Percentiles rank a stretch among this genome's conserved stretches.
Conservation (phyloP, 2,329 filamentous ascomycete species). For the Fusarium odoratissimum region DNA sequence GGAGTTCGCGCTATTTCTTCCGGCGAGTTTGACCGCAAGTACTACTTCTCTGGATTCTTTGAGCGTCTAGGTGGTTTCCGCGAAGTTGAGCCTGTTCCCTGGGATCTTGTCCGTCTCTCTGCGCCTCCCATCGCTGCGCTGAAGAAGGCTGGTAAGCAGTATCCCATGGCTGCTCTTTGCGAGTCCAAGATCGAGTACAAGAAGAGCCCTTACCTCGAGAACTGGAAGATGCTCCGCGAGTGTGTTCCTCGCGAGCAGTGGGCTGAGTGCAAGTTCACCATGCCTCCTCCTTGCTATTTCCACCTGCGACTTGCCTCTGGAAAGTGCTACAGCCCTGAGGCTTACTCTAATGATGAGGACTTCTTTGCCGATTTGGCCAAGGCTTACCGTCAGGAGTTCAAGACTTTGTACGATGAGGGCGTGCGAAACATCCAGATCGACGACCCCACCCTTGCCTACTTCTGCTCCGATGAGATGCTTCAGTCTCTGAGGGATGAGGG, state of each 20-base stretch:
- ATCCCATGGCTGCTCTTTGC: constrained; percentile 55
- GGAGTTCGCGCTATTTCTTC: constrained; percentile 74
- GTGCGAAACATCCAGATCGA: constrained; percentile 70
- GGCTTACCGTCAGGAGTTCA: constrained; percentile 66
- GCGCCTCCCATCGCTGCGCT: constrained; percentile 55
- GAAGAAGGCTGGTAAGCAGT: constrained; percentile 53
- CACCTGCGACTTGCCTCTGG: constrained; percentile 65
- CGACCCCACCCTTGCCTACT: constrained; percentile 72
- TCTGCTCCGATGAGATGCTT: constrained; percentile 76
- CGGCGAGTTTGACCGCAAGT: constrained; percentile 72
- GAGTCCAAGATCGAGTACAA: constrained; percentile 57
- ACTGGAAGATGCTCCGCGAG: constrained; percentile 54
- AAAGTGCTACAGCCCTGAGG: constrained; percentile 64
- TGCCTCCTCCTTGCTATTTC: constrained; percentile 76
- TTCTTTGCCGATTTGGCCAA: constrained; percentile 68
- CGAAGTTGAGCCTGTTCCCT: constrained; percentile 53
- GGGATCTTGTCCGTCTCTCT: constrained; percentile 52
- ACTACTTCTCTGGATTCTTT: constrained; percentile 62
- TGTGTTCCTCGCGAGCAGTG: constrained; percentile 67
- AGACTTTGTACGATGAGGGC: constrained; percentile 65
- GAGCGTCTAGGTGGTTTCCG: constrained; percentile 58
- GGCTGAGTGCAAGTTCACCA: constrained; percentile 74
- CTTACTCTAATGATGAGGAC: constrained; percentile 63
- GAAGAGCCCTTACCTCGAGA: constrained; percentile 56
- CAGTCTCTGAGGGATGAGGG: constrained; percentile 68